Evolutionary conservation across 345 rosid species (phyloP), one percentile per base, ranked within the genome.

Genomic region (Eucalyptus caleyi): DNA sequence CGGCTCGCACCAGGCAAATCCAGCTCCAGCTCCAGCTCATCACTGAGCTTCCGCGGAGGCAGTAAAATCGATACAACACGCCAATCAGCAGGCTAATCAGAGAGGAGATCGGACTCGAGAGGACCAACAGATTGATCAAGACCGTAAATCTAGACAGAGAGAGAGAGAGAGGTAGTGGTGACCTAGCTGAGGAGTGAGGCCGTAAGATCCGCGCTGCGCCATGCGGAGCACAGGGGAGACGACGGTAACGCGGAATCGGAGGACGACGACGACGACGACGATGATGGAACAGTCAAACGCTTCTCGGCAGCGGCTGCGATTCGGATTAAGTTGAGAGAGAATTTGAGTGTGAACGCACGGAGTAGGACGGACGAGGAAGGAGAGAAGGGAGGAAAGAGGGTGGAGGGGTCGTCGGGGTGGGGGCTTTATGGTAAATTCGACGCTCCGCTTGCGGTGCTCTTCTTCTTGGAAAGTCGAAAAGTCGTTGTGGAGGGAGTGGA

Each of bases 171-270:
- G 49, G 32, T 44, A 27, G 53, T 23, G 87, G 62, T 88, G 50
- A 90, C 91, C 91, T 90, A 90, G 60, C 87, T 87, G 91, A 88
- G 91, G 91, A 83, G 65, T 90, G 67, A 90, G 91, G 19, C 87
- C 91, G 87, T 81, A 90, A 50, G 91, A 87, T 80, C 85, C 91
- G 40, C 89, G 91, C 89, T 81, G 91, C 82, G 91, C 91, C 91
- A 90, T 90, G 85, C 49, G 40, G 69, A 60, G 86, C 85, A 11
- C 23, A 45, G 87, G 82, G 62, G 53, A 72, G 32, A 44, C 51
- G 37, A 50, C 77, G 86, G 62, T 26, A 45, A 59, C 67, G 40
- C 87, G 24, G 37, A 83, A 50, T 87, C 67, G 53, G 60, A 9
- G 19, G 7, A 69, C 4, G 81, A 69, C 24, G 24, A 69, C 14